phyloP scores from a whole-genome alignment of 176 grass and related monocot genomes.

The Rhynchospora breviuscula region DNA sequence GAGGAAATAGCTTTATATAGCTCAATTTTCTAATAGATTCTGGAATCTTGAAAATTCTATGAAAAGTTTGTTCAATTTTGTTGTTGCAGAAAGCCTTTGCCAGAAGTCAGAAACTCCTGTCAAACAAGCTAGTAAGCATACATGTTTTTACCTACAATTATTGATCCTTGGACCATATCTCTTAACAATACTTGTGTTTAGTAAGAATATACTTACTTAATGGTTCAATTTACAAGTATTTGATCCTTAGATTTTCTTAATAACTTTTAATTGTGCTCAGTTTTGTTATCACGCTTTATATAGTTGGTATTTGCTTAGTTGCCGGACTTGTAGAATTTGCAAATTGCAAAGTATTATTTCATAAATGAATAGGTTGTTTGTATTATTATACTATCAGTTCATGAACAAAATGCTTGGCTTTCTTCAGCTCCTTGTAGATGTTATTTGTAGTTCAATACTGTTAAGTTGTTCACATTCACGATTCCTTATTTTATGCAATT shows the following conservation, averaged over 20 bases:
- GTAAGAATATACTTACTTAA: no score
- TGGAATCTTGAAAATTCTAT: background rate
- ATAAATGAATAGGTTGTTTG: background rate
- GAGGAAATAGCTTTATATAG: background rate
- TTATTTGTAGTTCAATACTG: background rate
- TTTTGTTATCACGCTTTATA: background rate
- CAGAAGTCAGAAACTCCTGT: slow-evolving; percentile 34
- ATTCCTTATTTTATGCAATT: background rate
- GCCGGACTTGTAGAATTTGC: background rate
- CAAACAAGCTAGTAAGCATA: slow-evolving; percentile 28
- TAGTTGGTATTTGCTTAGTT: background rate
- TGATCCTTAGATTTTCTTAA: background rate
- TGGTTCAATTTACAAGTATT: no score
- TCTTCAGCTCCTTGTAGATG: background rate
- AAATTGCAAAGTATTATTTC: background rate
- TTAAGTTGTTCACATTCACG: background rate
- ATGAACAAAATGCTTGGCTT: background rate
- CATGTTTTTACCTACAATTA: background rate
- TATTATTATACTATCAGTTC: background rate
- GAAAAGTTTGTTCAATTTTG: slow-evolving; percentile 17
- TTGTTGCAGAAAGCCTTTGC: slow-evolving; percentile 50
- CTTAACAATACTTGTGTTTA: background rate
- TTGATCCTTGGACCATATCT: background rate
- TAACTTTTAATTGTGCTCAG: background rate
- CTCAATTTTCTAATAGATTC: background rate